Evolutionary conservation across 1,284 basidiomycete genomes (phyloP), one percentile per base, ranked within the genome.

Genomic region (Cutaneotrichosporon daszewskae): DNA sequence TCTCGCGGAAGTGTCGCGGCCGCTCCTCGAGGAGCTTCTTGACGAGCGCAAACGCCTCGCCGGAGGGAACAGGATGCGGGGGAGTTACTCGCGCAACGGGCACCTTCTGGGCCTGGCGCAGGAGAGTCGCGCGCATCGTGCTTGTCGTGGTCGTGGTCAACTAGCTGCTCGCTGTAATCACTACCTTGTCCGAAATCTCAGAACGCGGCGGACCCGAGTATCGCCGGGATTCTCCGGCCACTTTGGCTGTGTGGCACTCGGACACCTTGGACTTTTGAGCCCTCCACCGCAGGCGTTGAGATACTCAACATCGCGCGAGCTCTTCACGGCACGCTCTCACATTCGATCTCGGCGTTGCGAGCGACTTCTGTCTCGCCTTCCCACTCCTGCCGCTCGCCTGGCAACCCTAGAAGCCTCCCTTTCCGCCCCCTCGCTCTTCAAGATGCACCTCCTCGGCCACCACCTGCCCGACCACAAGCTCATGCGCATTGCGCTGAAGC

Each of bases 381-480:
- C 33, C 18, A 13, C 24, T 18, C 25, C 36, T 24, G 17, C 24
- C 33, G 18, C 29, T 25, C 38, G n/a, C n/a, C n/a, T n/a, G n/a
- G n/a, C n/a, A n/a, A n/a, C n/a, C n/a, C n/a, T n/a, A n/a, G n/a
- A n/a, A n/a, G n/a, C 10, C 37, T 23, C 9, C 27, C 13, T 7
- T 11, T 14, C 7, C 27, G 14, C 5, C n/a, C 10, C 26, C 22
- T 5, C 27, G 29, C 17, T 23, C 29, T 10, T 18, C 58, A 55
- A 37, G 23, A 72, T 72, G 69, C 67, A 73, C 59, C 57, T 75
- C 33, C 68, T 75, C 49, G 74, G 74, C 40, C 70, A 65, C 43
- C 68, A 74, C 44, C 59, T 75, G 10, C 69, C 71, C 43, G 74
- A 75, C 51, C 71, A 71, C 60, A 72, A 73, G 57, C 70, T 70